These are phyloP conservation scores for Chlorella variabilis DNA, from an alignment of 163 green algal species.

Conservation along the genomic window DNA sequence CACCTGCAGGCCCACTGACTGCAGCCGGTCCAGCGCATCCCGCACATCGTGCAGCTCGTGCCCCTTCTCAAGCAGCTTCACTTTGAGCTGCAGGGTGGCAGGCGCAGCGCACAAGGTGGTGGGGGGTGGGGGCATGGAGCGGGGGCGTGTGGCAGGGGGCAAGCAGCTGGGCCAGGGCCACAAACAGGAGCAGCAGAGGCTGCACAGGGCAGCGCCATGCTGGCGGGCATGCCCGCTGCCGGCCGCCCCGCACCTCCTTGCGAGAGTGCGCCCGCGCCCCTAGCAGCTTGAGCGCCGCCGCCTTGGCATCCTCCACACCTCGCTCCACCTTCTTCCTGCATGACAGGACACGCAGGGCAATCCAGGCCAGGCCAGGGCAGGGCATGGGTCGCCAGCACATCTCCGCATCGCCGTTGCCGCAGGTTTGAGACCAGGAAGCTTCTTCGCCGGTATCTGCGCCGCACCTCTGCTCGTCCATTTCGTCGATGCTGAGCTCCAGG, in stretches of 20 bases:
- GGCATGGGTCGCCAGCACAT: not conserved
- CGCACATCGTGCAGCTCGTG: conserved; percentile 18
- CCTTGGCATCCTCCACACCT: conserved; percentile 38
- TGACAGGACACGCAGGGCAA: not conserved
- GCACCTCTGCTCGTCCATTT: conserved; percentile 29
- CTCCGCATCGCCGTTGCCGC: no score
- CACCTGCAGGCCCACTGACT: conserved; percentile 29
- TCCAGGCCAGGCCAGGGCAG: no score
- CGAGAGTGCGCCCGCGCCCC: conserved; percentile 41
- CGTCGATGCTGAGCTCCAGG: conserved; percentile 24
- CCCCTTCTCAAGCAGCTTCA: conserved; percentile 35
- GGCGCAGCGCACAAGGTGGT: not conserved
- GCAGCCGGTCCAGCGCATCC: conserved; percentile 29
- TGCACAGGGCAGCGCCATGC: no score
- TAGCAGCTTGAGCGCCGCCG: conserved; percentile 46
- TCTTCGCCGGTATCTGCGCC: not conserved
- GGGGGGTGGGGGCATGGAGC: not conserved
- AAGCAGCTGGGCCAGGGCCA: not conserved
- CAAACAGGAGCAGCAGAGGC: no score
- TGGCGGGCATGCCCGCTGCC: no score
- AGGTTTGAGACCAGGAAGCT: no score
- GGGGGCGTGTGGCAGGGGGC: no score
- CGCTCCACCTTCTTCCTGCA: conserved; percentile 14
- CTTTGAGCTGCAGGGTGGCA: conserved; percentile 7
- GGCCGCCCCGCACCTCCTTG: conserved; percentile 50